These are phyloP conservation scores for Russula emetica DNA, from an alignment of 768 basidiomycete species.

Conservation along the genomic window DNA sequence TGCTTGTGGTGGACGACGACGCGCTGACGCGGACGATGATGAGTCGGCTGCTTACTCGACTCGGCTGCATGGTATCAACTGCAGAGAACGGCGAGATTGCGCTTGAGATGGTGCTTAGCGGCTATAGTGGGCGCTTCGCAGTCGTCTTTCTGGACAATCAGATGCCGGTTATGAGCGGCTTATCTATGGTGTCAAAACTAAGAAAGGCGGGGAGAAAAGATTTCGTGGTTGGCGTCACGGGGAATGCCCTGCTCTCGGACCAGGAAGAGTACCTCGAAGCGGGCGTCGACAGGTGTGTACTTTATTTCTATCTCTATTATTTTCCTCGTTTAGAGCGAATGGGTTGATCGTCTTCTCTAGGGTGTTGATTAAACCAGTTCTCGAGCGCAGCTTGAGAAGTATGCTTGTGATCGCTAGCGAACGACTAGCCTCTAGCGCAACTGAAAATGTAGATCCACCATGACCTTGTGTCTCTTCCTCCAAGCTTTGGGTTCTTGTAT, in stretches of 20 bases:
- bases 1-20: conserved; percentile 84
- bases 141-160: conserved; percentile 66
- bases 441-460: conserved; percentile 29
- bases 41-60: conserved; percentile 69
- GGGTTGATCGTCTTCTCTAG: conserved; percentile 35
- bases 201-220: conserved; percentile 62
- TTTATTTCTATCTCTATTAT: conserved; percentile 7
- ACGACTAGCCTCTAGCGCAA: conserved; percentile 28
- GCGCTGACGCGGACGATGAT: conserved; percentile 73
- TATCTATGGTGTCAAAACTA: conserved; percentile 61
- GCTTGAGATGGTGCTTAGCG: conserved; percentile 62
- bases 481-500: not conserved
- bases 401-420: conserved; percentile 44
- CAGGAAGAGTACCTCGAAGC: conserved; percentile 74
- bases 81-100: conserved; percentile 84
- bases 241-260: conserved; percentile 40
- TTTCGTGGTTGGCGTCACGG: conserved; percentile 78
- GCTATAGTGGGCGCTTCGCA: conserved; percentile 35
- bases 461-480: not conserved
- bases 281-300: conserved; percentile 65
- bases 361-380: conserved; percentile 75
- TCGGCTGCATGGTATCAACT: conserved; percentile 72
- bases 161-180: conserved; percentile 77
- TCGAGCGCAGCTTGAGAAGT: conserved; percentile 47
- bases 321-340: not conserved